These are phyloP conservation scores for Apiospora saccharicola DNA, from an alignment of 2,329 filamentous ascomycete species.

Conservation along the genomic window DNA sequence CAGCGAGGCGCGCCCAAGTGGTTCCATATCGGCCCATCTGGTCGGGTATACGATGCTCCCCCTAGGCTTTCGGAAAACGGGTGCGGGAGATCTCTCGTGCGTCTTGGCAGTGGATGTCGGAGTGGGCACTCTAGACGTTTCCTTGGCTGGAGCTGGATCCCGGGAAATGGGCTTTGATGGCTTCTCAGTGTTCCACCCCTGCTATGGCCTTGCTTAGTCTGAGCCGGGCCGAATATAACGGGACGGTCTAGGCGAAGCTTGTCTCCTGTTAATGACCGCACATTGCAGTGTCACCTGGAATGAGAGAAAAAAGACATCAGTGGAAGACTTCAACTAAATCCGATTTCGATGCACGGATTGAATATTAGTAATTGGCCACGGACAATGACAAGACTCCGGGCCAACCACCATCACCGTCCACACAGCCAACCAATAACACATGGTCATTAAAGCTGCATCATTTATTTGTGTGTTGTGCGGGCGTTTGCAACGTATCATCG, in stretches of 20 bases:
- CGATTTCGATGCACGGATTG: not conserved
- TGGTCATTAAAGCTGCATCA: no score
- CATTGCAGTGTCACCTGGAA: not conserved
- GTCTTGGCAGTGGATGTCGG: not conserved
- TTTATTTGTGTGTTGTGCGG: no score
- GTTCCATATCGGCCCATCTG: slow-evolving; percentile 14
- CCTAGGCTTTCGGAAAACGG: slow-evolving; percentile 12
- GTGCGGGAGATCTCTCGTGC: slow-evolving; percentile 3
- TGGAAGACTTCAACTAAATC: not conserved
- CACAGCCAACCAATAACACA: no score
- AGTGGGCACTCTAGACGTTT: not conserved
- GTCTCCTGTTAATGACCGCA: not conserved
- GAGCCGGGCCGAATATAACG: slow-evolving; percentile 14
- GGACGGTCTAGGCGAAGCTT: slow-evolving; percentile 1
- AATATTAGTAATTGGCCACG: not conserved
- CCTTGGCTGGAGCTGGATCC: slow-evolving; percentile 9
- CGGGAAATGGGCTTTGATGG: not conserved
- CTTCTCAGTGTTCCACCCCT: not conserved
- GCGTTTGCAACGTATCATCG: no score
- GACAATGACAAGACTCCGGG: not conserved
- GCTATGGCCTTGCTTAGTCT: not conserved
- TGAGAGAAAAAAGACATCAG: not conserved
- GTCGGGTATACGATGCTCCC: slow-evolving; percentile 11
- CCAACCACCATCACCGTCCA: no score
- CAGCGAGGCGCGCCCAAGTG: not conserved